These are phyloP conservation scores for Alternaria gansuensis DNA, from an alignment of 2,329 filamentous ascomycete genomes.

Conservation along the genomic window DNA sequence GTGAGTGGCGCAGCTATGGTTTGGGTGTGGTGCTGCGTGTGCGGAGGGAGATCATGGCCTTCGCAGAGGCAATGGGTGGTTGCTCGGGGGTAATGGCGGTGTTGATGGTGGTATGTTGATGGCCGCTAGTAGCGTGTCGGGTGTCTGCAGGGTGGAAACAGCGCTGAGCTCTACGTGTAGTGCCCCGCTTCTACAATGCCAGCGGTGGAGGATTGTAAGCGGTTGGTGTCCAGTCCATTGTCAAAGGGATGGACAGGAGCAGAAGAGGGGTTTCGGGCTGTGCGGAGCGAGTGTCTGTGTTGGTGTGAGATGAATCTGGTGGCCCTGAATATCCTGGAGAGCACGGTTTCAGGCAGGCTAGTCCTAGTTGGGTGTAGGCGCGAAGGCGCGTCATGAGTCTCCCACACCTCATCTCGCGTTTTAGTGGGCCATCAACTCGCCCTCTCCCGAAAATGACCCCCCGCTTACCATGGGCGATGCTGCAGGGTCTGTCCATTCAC, in stretches of 20 bases:
- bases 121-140: conserved; percentile 24
- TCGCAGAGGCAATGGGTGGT: conserved; percentile 35
- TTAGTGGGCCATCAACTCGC: conserved; percentile 19
- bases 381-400: conserved; percentile 35
- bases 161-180: conserved; percentile 19
- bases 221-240: conserved; percentile 30
- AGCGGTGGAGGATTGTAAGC: conserved; percentile 18
- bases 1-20: conserved; percentile 24
- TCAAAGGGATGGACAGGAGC: conserved; percentile 24
- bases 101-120: conserved; percentile 37
- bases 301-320: conserved; percentile 31
- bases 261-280: conserved; percentile 24
- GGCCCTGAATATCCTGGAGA: conserved; percentile 28
- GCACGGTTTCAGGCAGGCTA: conserved; percentile 21
- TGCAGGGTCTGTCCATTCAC: conserved; percentile 27
- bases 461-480: conserved; percentile 38
- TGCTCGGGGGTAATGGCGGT: conserved; percentile 36
- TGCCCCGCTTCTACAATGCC: conserved; percentile 26
- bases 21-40: conserved; percentile 27
- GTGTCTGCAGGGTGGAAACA: conserved; percentile 30
- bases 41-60: conserved; percentile 43
- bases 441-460: conserved; percentile 27
- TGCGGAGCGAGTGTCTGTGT: conserved; percentile 18
- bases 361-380: conserved; percentile 23
- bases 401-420: conserved; percentile 23